These are phyloP conservation scores for Closterium sp. DNA, from an alignment of 139 green algal species.

Conservation along the genomic window DNA sequence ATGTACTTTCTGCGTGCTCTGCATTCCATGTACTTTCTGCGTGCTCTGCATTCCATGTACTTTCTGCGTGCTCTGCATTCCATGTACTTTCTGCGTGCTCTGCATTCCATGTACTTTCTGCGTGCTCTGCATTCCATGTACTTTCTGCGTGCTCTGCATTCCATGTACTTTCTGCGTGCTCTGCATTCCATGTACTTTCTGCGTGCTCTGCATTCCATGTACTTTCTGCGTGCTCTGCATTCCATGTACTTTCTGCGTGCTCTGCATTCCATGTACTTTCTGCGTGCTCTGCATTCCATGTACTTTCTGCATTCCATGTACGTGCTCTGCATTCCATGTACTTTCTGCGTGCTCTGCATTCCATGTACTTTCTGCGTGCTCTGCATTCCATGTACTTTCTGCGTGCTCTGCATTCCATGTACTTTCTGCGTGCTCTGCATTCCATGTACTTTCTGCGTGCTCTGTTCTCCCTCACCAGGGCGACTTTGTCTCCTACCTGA, in stretches of 20 bases:
- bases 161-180: too few species aligned
- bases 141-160: background rate
- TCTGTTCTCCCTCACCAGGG: background rate
- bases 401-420: too few species aligned
- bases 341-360: too few species aligned
- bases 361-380: background rate
- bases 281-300: too few species aligned
- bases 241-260: background rate
- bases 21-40: background rate
- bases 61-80: too few species aligned
- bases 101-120: background rate
- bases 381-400: background rate
- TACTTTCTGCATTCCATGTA: background rate
- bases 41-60: background rate
- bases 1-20: too few species aligned
- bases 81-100: background rate
- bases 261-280: background rate
- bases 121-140: too few species aligned
- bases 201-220: background rate
- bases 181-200: background rate
- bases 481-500: constrained; percentile 27
- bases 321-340: background rate
- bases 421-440: background rate
- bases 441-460: too few species aligned
- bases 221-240: too few species aligned